Percentiles rank a stretch among this genome's conserved stretches.
phyloP scores from a whole-genome alignment of 768 basidiomycete species.

The Kwoniella shandongensis region DNA sequence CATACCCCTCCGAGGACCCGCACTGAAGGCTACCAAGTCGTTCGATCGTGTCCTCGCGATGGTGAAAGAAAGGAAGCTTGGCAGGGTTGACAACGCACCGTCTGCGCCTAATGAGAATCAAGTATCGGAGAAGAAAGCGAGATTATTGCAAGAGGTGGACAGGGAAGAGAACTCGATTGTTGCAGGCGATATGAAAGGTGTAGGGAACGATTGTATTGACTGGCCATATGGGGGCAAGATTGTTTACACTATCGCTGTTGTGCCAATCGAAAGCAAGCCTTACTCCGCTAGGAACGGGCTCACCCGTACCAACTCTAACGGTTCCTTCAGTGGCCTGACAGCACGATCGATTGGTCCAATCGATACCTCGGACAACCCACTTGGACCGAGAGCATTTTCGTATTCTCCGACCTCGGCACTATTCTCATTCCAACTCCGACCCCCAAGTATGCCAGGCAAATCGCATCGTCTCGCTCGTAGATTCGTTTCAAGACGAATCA shows the following conservation, averaged over 20 bases:
- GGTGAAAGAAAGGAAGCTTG: not conserved
- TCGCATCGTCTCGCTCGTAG: conserved; percentile 37
- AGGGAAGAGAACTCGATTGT: conserved; percentile 29
- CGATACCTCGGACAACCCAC: not conserved
- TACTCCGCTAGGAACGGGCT: no score
- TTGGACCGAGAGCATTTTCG: not conserved
- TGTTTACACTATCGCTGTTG: conserved; percentile 21
- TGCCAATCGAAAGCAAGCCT: conserved; percentile 1
- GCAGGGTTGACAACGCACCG: not conserved
- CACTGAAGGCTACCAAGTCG: conserved; percentile 1
- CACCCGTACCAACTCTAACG: no score
- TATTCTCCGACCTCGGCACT: not conserved
- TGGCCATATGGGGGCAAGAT: conserved; percentile 39
- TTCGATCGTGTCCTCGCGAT: not conserved
- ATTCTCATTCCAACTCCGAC: conserved; percentile 7
- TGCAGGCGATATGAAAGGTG: conserved; percentile 15
- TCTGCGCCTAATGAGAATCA: not conserved
- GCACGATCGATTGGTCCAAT: not conserved
- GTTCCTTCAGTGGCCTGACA: no score
- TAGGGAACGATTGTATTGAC: conserved; percentile 17
- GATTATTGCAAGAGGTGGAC: conserved; percentile 26
- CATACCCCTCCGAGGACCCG: conserved; percentile 8
- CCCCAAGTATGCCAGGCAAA: conserved; percentile 34
- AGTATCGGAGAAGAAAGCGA: conserved; percentile 1
- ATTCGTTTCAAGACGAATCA: conserved; percentile 36